phyloP scores from a whole-genome alignment of 2,329 filamentous ascomycete genomes.

The Proliferodiscus dingleyae region DNA sequence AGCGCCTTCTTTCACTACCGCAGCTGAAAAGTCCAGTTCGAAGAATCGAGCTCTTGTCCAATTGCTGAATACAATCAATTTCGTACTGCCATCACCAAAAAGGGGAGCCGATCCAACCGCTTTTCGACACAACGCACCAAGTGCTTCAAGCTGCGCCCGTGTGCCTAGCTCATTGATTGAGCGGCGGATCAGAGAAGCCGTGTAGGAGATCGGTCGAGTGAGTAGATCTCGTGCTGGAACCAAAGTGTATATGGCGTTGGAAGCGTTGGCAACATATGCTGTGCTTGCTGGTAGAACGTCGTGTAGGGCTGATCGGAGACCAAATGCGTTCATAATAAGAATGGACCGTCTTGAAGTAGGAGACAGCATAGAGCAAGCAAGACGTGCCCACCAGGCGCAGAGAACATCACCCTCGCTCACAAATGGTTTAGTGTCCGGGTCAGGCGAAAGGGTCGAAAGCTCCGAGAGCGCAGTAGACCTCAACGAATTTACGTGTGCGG shows the following conservation, averaged over 20 bases:
- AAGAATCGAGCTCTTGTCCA: slow-evolving; percentile 36
- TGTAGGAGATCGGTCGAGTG: slow-evolving; percentile 26
- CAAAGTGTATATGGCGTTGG: slow-evolving; percentile 26
- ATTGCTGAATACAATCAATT: slow-evolving; percentile 37
- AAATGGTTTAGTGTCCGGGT: slow-evolving; percentile 28
- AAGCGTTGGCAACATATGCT: slow-evolving; percentile 27
- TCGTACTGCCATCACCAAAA: slow-evolving; percentile 31
- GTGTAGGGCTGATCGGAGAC: slow-evolving; percentile 32
- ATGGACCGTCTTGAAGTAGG: slow-evolving; percentile 28
- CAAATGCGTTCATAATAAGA: slow-evolving; percentile 37
- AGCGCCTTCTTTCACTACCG: slow-evolving; percentile 7
- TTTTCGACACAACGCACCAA: slow-evolving; percentile 25
- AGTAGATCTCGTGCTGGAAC: slow-evolving; percentile 24
- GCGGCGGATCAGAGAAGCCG: slow-evolving; percentile 30
- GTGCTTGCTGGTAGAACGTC: slow-evolving; percentile 27
- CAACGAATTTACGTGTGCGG: slow-evolving; percentile 28
- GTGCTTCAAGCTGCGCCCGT: slow-evolving; percentile 34
- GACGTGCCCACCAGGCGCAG: slow-evolving; percentile 37
- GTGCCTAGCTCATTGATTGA: slow-evolving; percentile 34
- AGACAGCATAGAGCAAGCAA: slow-evolving; percentile 23
- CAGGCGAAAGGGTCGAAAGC: slow-evolving; percentile 5
- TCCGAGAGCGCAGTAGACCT: slow-evolving; percentile 32
- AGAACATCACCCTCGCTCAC: slow-evolving; percentile 45
- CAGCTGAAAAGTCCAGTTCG: slow-evolving; percentile 34
- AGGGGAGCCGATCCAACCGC: slow-evolving; percentile 26